Evolutionary conservation across 345 rosid genomes (phyloP).

Genomic region (Carallia brachiata): DNA sequence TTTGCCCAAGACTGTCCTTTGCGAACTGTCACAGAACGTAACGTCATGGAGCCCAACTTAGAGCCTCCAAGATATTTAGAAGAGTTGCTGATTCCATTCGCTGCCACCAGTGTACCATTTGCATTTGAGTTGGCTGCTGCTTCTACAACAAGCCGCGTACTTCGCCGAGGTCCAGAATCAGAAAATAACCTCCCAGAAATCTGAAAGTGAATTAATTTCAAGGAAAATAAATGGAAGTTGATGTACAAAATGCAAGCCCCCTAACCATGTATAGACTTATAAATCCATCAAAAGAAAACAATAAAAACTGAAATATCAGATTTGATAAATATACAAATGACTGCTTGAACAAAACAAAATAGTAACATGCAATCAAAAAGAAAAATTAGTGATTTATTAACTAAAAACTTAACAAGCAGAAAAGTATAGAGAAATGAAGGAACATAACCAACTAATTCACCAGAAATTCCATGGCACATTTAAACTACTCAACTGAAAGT

Average conservation of each 20-base stretch:
- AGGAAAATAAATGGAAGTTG: neutral
- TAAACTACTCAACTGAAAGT: conserved; percentile 2
- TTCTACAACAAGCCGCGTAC: conserved; percentile 80
- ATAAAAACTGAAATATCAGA: neutral
- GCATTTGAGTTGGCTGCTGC: conserved; percentile 53
- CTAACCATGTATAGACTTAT: neutral
- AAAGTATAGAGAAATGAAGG: neutral
- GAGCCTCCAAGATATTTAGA: conserved; percentile 83
- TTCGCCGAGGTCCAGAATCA: conserved; percentile 91
- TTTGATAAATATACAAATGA: conserved; percentile 1
- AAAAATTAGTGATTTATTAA: too few relatives aligned
- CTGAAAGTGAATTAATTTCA: conserved; percentile 39
- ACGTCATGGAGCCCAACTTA: conserved; percentile 66
- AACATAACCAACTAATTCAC: conserved; percentile 2
- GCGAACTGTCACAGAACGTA: conserved; percentile 83
- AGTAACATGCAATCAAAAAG: neutral
- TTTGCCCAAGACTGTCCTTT: conserved; percentile 88
- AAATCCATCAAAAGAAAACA: neutral
- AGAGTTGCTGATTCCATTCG: conserved; percentile 68
- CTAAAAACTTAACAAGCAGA: neutral
- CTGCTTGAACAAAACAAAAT: neutral
- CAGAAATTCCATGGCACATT: conserved; percentile 3
- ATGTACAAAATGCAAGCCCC: conserved; percentile 5
- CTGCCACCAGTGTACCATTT: conserved; percentile 48
- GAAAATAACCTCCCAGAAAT: conserved; percentile 96